Percentiles rank a stretch among this genome's conserved stretches.
These are phyloP conservation scores for Ceratocystis huliohia DNA, from an alignment of 2,329 filamentous ascomycete species.

Conservation along the genomic window DNA sequence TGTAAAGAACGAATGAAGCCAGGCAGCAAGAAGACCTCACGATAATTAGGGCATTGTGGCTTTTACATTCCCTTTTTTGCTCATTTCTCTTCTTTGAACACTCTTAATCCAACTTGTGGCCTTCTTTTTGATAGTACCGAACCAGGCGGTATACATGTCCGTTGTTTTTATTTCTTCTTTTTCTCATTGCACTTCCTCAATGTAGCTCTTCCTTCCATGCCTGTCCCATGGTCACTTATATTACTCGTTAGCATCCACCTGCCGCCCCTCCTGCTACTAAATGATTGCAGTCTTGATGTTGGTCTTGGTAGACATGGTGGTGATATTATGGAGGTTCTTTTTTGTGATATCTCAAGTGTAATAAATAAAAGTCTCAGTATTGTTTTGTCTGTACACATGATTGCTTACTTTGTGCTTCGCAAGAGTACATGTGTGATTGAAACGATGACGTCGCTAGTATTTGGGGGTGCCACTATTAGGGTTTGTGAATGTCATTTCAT, in stretches of 20 bases:
- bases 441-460: background rate
- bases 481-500: background rate
- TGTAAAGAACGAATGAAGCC: constrained; percentile 55
- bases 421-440: no score
- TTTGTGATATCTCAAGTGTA: no score
- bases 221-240: no score
- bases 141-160: constrained; percentile 3
- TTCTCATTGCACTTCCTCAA: background rate
- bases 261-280: no score
- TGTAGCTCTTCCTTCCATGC: background rate
- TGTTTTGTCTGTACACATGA: no score
- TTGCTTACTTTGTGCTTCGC: no score
- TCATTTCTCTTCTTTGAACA: background rate
- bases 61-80: background rate
- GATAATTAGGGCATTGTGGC: constrained; percentile 26
- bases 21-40: constrained; percentile 40
- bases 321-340: no score
- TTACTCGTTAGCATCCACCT: no score
- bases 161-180: constrained; percentile 1
- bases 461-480: background rate
- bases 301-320: no score
- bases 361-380: no score
- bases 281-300: no score
- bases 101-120: background rate
- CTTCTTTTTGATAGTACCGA: background rate